Percentiles rank a stretch among this genome's conserved stretches.
Conservation (phyloP, 331 rosid genomes). For the Cydonia oblonga region DNA sequence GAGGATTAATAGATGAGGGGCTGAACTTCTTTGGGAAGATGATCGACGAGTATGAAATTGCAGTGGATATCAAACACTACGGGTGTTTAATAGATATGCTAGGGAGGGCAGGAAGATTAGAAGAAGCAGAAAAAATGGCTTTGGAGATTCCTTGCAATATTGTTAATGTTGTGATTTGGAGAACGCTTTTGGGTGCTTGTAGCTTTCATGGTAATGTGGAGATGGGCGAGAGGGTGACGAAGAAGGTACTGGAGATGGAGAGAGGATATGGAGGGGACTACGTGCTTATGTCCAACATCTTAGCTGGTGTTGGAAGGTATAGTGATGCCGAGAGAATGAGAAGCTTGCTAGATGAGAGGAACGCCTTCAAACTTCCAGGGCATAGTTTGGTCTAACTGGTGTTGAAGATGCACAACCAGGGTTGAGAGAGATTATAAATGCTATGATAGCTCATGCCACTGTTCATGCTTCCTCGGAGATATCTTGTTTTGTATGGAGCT, state of each 20-base stretch:
- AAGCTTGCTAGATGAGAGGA: slow-evolving; percentile 41
- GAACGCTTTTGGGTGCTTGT: slow-evolving; percentile 74
- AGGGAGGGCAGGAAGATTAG: slow-evolving; percentile 69
- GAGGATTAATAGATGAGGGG: slow-evolving; percentile 75
- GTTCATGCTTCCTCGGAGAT: too few relatives aligned
- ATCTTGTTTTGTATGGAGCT: too few relatives aligned
- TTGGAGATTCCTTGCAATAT: slow-evolving; percentile 45
- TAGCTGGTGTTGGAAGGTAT: slow-evolving; percentile 58
- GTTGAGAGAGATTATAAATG: neutral
- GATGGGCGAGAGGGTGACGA: slow-evolving; percentile 55
- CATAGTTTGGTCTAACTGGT: slow-evolving; percentile 21
- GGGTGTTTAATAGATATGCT: slow-evolving; percentile 70
- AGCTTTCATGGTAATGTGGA: slow-evolving; percentile 48
- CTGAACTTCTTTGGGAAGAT: slow-evolving; percentile 37
- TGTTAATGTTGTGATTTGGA: slow-evolving; percentile 57
- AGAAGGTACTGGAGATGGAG: slow-evolving; percentile 49
- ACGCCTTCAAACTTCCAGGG: slow-evolving; percentile 52
- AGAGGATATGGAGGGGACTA: slow-evolving; percentile 64
- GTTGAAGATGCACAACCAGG: neutral
- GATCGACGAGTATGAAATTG: slow-evolving; percentile 34
- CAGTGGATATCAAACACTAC: slow-evolving; percentile 57
- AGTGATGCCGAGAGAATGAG: slow-evolving; percentile 60
- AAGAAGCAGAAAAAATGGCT: slow-evolving; percentile 67
- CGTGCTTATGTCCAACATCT: slow-evolving; percentile 78
- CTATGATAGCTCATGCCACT: neutral